Base-by-base conservation (phyloP, 495 filamentous ascomycete genomes). In the Emericellopsis terricola region DNA sequence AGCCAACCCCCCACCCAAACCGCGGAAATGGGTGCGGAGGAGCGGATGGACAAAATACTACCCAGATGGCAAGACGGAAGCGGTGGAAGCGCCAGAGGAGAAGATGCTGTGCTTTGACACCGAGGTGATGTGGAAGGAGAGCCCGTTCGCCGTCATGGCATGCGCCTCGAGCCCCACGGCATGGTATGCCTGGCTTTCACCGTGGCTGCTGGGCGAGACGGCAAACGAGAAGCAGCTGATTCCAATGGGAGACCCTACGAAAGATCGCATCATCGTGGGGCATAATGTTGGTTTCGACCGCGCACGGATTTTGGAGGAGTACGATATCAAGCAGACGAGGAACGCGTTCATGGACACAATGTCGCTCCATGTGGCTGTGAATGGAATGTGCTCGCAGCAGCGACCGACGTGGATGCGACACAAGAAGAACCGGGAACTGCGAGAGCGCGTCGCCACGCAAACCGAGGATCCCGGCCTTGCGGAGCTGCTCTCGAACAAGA, bases 381-480 rank as follows among this genome's bases (percentile, higher is more conserved):
- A 99, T 46, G 89, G 89, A 19, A 99, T 99, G 89, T 99, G 89
- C 49, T 94, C 89, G 8, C 78, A 78, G 36, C 89, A 99, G 52
- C 68, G 89, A 33, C 89, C 89, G 7, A 89, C 81, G 1, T 99
- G 89, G 89, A 80, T 92, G 75, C 89, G 84, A 41, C 79, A 91
- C 46, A 78, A 81, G 45, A 99, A 99, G 49, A 78, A 74, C 41
- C 71, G 76, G 42, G 86, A 94, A 42, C 45, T 92, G 30, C 62
- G 81, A 27, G 85, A 94, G 34, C 81, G 78, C 50, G 72, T 89
- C 31, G 68, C 78, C 10, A 73, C 55, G 34, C 77, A 82, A 36
- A 76, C 65, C 23, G 64, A 76, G 37, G 73, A 73, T 33, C 54
- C 65, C 13, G 85, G 89, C 42, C 55, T 94, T 14, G 64, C 76